A percentile compares a stretch with the other conserved stretches of the same genome.
Conservation (phyloP, 768 basidiomycete genomes). For the Psilocybe azurescens region DNA sequence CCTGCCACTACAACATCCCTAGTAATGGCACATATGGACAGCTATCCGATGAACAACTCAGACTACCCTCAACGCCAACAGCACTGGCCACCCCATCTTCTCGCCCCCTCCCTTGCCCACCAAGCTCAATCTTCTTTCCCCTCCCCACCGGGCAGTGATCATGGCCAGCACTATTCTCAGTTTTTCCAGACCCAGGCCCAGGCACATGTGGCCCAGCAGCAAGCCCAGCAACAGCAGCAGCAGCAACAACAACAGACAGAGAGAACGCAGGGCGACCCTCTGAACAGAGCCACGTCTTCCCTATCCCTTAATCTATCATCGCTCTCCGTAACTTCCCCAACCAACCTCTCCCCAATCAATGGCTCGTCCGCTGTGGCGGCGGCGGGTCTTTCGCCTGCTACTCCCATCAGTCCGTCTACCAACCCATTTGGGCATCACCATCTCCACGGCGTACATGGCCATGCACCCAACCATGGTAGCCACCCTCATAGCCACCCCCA, state of each 20-base stretch:
- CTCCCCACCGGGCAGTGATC: constrained; percentile 22
- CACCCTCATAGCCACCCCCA: constrained; percentile 37
- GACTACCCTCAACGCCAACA: constrained; percentile 20
- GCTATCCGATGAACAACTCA: background rate
- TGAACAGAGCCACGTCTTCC: constrained; percentile 22
- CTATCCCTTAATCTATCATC: constrained; percentile 74
- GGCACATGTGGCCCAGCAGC: constrained; percentile 20
- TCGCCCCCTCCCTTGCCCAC: background rate
- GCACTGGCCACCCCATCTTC: constrained; percentile 23
- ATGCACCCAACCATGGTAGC: constrained; percentile 8
- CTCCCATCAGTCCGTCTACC: constrained; percentile 62
- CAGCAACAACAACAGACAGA: constrained; percentile 33
- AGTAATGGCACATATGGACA: constrained; percentile 13
- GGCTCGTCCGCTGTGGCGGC: constrained; percentile 29
- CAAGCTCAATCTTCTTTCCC: constrained; percentile 23
- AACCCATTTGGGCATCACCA: constrained; percentile 46
- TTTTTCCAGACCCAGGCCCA: constrained; percentile 29
- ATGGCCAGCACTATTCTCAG: constrained; percentile 28
- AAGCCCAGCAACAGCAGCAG: constrained; percentile 27
- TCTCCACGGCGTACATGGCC: constrained; percentile 18
- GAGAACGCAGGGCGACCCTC: constrained; percentile 9
- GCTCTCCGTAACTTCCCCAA: constrained; percentile 69
- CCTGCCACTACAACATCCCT: background rate
- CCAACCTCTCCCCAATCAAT: constrained; percentile 68
- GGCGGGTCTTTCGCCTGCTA: constrained; percentile 53